Base-by-base conservation (phyloP, 371 early-diverging fungal species). In the Saksenaea vasiformis region DNA sequence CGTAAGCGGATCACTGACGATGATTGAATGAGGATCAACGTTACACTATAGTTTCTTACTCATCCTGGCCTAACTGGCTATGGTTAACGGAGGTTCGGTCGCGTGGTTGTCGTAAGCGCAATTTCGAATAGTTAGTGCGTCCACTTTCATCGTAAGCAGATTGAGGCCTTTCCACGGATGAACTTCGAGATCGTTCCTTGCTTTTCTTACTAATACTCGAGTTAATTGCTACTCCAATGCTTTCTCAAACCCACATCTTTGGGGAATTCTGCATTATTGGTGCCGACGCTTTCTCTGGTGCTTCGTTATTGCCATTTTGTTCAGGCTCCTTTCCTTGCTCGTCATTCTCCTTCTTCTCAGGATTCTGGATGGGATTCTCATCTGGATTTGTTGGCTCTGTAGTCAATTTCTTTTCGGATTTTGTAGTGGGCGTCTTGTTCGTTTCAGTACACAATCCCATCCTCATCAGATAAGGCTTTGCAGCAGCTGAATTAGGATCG, bases 401-500 rank as follows among this genome's bases (percentile, higher is more conserved):
- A 14, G 27, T 26, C 0, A 22, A 10, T 24, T 62, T 60, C 27
- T 63, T 54, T 7, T 13, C 59, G 7, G 51, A 22, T 47, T 47
- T 47, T n/a, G 39, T 17, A 15, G 8, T 24, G 11, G 37, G n/a
- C 35, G n/a, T 24, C 34, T 24, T 24, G 28, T 24, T 31, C 47
- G 61, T 47, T 22, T 47, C 51, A 22, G 51, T 47, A 47, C 53
- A 39, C 43, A 37, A 22, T 47, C 61, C 41, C 24, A n/a, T 51
- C 22, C 71, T 74, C 28, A 73, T 74, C 28, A 95, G 80, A 68
- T 95, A 95, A 9, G 92, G 91, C 41, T 86, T 85, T 1, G 94
- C 93, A 2, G 95, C 91, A 0, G 95, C 87, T 10, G 93, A 92
- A 60, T 93, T 86, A 26, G 95, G 95, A 74, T 95, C 92, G 60